Conservation (phyloP, 2,329 filamentous ascomycete species). For the Sordariomycetes sp. region DNA sequence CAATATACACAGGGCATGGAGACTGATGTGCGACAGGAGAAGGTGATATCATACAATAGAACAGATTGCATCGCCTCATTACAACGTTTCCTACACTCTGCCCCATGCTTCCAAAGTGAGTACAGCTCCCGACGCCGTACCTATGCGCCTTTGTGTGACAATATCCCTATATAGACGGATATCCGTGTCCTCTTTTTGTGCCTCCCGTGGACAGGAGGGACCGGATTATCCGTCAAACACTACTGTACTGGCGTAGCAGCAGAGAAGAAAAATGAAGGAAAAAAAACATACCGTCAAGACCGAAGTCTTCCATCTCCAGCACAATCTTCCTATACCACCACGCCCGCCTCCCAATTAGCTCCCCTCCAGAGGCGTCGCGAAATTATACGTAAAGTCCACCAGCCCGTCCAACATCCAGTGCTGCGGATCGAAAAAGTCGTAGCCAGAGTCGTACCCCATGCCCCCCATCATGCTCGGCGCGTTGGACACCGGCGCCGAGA, state of each 20-base stretch:
- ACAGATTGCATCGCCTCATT: neutral
- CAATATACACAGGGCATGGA: neutral
- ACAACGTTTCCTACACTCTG: neutral
- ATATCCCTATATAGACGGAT: too few species aligned
- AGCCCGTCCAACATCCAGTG: slow-evolving; percentile 90
- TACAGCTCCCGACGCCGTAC: too few species aligned
- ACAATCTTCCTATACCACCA: neutral
- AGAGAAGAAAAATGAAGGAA: neutral
- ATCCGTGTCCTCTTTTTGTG: too few species aligned
- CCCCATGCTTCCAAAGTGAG: neutral
- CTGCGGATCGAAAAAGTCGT: slow-evolving; percentile 85
- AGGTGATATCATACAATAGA: neutral
- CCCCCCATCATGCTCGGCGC: slow-evolving; percentile 36
- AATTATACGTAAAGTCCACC: slow-evolving; percentile 67
- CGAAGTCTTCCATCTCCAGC: neutral
- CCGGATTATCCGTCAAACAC: too few species aligned
- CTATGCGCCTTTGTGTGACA: too few species aligned
- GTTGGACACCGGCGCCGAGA: slow-evolving; percentile 26
- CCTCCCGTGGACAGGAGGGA: too few species aligned
- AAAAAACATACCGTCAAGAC: neutral
- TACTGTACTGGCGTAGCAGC: too few species aligned
- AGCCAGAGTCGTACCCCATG: slow-evolving; percentile 48
- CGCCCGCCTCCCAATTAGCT: slow-evolving; percentile 22
- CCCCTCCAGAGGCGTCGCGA: slow-evolving; percentile 39
- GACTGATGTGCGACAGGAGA: neutral